Base-by-base conservation (phyloP, 2,329 filamentous ascomycete genomes). In the Fusarium setosum region DNA sequence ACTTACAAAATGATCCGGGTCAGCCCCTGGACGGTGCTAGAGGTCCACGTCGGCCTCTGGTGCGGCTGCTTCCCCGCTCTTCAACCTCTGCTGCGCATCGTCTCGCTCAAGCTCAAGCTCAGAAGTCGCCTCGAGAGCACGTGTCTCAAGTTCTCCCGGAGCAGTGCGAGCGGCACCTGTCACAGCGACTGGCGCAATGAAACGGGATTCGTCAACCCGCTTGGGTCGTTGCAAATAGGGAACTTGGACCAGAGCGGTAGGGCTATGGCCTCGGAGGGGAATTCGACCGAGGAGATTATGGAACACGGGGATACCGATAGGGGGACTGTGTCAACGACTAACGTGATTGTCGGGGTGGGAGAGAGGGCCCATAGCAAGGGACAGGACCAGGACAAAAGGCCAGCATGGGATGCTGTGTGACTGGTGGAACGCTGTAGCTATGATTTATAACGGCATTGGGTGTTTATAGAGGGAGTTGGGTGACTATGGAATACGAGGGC, bases 1-100 rank as follows among this genome's bases (percentile, higher is more conserved):
- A 81, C 79, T 4, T 77, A 75, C 61, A 74, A 75, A 17, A 79
- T 81, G 69, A 65, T 73, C 13, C 74, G 64, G 6, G 71, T 76
- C n/a, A 73, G 70, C 26, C 66, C 76, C 9, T 82, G 78, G 79
- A 81, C 78, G 8, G 75, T 79, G 49, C 67, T 81, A 6, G 80
- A 82, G 62, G 72, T 75, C 40, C 79, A 82, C 58, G 69, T 79
- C 40, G 80, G 79, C n/a, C 69, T 82, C 26, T 82, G 80, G 79
- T 77, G 78, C 42, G 72, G 74, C 12, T 82, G 79, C 59, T 77
- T 81, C 35, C 78, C 79, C 5, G 73, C 79, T 3, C 62, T 81
- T 11, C 79, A 81, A 35, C 77, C 79, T 3, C 56, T 81, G 15
- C 57, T 79, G 7, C 75, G 79, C 23, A 49, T 72, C 15, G n/a